These are phyloP conservation scores for Bjerkandera adusta DNA, from an alignment of 1,284 basidiomycete genomes.

Conservation along the genomic window DNA sequence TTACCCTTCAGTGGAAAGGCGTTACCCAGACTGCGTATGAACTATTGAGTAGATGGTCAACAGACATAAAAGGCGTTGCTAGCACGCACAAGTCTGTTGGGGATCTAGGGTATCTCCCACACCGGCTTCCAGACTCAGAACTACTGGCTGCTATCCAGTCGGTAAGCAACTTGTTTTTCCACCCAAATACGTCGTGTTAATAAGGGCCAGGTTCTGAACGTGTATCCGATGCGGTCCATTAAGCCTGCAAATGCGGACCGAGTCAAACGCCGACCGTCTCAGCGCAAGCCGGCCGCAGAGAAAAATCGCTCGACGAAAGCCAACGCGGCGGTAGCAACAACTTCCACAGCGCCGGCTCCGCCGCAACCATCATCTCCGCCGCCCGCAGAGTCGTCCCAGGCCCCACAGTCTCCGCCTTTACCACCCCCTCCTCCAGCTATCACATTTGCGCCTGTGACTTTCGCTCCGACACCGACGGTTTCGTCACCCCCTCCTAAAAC, in stretches of 20 bases:
- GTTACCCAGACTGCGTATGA: constrained; percentile 1
- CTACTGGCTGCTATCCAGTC: constrained; percentile 55
- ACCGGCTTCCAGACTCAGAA: constrained; percentile 53
- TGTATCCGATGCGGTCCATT: constrained; percentile 54
- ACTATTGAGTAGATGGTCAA: constrained; percentile 3
- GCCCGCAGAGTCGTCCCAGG: too few species aligned
- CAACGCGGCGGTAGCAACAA: background rate
- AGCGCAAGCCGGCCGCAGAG: constrained; percentile 22
- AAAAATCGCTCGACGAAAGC: constrained; percentile 1
- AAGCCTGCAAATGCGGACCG: constrained; percentile 34
- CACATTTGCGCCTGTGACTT: background rate
- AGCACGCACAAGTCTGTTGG: too few species aligned
- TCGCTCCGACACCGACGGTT: background rate
- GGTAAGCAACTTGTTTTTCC: constrained; percentile 34
- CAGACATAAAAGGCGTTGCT: background rate
- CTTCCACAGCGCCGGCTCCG: background rate
- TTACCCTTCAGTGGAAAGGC: constrained; percentile 6
- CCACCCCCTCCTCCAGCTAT: background rate
- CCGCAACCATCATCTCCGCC: too few species aligned
- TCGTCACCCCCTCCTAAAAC: background rate
- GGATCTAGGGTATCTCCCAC: constrained; percentile 55
- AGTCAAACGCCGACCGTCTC: constrained; percentile 23
- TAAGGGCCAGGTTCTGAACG: constrained; percentile 26
- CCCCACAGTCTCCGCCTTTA: too few species aligned
- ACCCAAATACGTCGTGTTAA: background rate